Evolutionary conservation across 1,284 basidiomycete species (phyloP).

Genomic region (Trametes sp.): DNA sequence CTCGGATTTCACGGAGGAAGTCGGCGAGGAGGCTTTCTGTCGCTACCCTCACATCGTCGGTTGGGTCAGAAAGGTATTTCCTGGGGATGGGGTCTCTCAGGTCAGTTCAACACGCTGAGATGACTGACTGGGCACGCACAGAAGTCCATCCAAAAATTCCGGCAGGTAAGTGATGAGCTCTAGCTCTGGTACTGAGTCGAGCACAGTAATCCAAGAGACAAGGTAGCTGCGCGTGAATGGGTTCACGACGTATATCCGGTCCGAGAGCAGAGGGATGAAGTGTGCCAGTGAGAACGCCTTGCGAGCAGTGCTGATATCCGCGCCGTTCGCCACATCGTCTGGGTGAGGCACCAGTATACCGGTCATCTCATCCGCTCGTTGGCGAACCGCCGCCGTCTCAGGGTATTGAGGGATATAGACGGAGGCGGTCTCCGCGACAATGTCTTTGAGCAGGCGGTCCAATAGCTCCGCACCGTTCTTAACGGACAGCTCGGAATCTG

Average conservation of each 20-base stretch:
- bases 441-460: slow-evolving; percentile 96
- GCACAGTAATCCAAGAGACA: slow-evolving; percentile 95
- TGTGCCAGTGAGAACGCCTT: slow-evolving; percentile 93
- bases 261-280: slow-evolving; percentile 93
- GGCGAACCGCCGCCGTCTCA: slow-evolving; percentile 75
- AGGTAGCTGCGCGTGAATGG: slow-evolving; percentile 97
- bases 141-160: slow-evolving; percentile 91
- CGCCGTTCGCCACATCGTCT: slow-evolving; percentile 56
- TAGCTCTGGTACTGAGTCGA: slow-evolving; percentile 96
- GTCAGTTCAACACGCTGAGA: slow-evolving; percentile 3
- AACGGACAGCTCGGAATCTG: slow-evolving; percentile 95
- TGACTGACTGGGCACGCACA: slow-evolving; percentile 64
- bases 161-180: slow-evolving; percentile 96
- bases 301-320: slow-evolving; percentile 54
- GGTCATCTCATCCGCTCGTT: slow-evolving; percentile 47
- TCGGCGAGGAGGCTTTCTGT: slow-evolving; percentile 94
- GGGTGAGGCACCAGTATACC: slow-evolving; percentile 70
- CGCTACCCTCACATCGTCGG: slow-evolving; percentile 91
- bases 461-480: slow-evolving; percentile 99
- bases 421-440: slow-evolving; percentile 96
- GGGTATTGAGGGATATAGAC: slow-evolving; percentile 93
- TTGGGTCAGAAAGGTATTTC: slow-evolving; percentile 96
- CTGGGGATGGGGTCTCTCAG: slow-evolving; percentile 49
- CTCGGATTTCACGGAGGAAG: slow-evolving; percentile 92
- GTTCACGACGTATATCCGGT: slow-evolving; percentile 94